These are phyloP conservation scores for Rutidosis leptorrhynchoides DNA, from an alignment of 129 eudicot species.

Conservation along the genomic window DNA sequence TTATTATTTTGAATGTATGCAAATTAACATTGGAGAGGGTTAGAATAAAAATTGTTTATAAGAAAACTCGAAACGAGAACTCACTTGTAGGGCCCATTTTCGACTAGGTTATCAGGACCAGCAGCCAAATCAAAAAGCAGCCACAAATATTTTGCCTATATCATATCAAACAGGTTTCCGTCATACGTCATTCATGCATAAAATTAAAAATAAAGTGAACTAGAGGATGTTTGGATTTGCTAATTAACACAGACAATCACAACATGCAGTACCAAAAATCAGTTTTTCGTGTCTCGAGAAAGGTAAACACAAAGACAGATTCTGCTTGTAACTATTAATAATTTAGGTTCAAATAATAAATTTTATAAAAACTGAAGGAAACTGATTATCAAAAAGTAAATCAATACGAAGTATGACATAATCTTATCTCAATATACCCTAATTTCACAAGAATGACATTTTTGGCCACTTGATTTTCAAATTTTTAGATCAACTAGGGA, in stretches of 20 bases:
- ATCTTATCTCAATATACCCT: background rate
- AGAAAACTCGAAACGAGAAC: constrained; percentile 18
- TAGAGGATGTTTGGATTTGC: background rate
- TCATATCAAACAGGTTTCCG: constrained; percentile 9
- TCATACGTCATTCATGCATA: background rate
- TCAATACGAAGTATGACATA: background rate
- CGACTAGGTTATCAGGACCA: constrained; percentile 90
- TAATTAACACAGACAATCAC: background rate
- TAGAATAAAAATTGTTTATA: background rate
- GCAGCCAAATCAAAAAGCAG: constrained; percentile 93
- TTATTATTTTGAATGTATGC: background rate
- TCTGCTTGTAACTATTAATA: background rate
- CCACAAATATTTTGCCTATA: constrained; percentile 94
- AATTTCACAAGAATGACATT: background rate
- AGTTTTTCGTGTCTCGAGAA: background rate
- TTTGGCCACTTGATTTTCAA: background rate
- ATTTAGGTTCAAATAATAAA: background rate
- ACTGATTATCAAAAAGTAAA: background rate
- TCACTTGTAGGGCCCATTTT: constrained; percentile 95
- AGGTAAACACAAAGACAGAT: too few relatives aligned
- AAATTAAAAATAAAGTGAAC: background rate
- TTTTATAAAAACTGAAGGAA: background rate
- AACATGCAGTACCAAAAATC: background rate
- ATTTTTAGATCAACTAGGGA: background rate
- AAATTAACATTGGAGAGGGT: background rate